A percentile compares a stretch with the other conserved stretches of the same genome.
Evolutionary conservation across 1,139 yeast genomes (phyloP).

Genomic region (Saccharomycopsis hybrid): DNA sequence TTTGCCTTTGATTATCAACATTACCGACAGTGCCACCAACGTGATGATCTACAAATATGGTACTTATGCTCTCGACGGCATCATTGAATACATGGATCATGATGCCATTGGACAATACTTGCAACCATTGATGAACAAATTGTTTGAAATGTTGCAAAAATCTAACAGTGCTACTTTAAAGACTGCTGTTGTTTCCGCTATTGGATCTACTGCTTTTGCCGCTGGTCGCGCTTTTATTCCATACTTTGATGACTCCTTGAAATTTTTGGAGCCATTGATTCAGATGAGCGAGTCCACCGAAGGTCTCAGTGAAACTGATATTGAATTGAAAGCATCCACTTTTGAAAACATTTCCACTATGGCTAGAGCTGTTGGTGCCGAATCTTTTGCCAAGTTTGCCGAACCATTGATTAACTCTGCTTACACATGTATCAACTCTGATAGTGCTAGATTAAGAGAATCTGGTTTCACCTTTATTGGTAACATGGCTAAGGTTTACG

Average conservation of each 20-base stretch:
- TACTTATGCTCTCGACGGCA: constrained; percentile 83
- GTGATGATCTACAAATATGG: constrained; percentile 87
- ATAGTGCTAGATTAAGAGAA: constrained; percentile 83
- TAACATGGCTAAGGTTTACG: constrained; percentile 91
- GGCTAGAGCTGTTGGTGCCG: constrained; percentile 96
- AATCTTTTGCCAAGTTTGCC: constrained; percentile 77
- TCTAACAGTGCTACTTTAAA: constrained; percentile 61
- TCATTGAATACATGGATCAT: constrained; percentile 85
- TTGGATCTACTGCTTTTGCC: constrained; percentile 96
- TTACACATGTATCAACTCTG: constrained; percentile 68
- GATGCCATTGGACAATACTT: constrained; percentile 78
- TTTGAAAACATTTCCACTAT: constrained; percentile 90
- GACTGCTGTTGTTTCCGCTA: constrained; percentile 88
- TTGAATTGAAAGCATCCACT: constrained; percentile 83
- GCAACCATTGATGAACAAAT: constrained; percentile 84
- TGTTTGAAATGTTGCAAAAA: constrained; percentile 71
- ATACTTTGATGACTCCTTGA: constrained; percentile 74
- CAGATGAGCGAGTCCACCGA: constrained; percentile 57
- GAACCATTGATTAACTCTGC: constrained; percentile 88
- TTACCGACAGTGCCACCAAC: constrained; percentile 80
- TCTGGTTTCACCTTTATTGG: constrained; percentile 93
- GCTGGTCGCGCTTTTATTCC: constrained; percentile 86
- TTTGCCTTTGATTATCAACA: constrained; percentile 78
- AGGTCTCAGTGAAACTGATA: constrained; percentile 71
- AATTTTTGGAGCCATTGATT: constrained; percentile 75